Conservation (phyloP, 2,329 filamentous ascomycete species). For the Diaporthe batatas region DNA sequence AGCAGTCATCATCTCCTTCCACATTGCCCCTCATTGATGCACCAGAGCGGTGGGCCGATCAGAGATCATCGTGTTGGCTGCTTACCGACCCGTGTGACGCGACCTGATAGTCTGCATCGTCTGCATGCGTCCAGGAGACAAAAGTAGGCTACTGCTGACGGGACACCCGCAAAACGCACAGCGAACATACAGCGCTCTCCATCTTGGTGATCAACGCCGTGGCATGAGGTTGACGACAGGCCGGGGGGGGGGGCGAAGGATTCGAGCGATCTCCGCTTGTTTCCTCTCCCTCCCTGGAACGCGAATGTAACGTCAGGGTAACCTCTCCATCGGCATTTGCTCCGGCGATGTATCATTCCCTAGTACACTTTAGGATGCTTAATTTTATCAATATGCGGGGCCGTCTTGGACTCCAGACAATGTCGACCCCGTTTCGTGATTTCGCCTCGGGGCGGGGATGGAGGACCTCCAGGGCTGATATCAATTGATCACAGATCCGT, state of each 20-base stretch:
- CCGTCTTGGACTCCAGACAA: background rate
- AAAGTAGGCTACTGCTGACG: constrained; percentile 19
- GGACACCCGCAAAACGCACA: background rate
- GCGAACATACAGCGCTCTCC: constrained; percentile 23
- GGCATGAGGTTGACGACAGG: constrained; percentile 27
- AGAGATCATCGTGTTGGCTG: constrained; percentile 20
- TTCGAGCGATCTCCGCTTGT: constrained; percentile 11
- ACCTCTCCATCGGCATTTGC: background rate
- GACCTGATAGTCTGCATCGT: constrained; percentile 2
- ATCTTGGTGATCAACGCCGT: background rate
- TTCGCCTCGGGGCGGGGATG: background rate
- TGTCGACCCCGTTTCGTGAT: background rate
- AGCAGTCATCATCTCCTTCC: background rate
- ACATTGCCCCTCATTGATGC: background rate
- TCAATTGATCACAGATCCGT: no score
- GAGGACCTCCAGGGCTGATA: background rate
- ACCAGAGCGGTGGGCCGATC: background rate
- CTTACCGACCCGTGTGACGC: constrained; percentile 18
- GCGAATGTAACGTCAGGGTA: constrained; percentile 13
- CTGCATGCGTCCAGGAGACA: constrained; percentile 22
- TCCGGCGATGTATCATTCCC: background rate
- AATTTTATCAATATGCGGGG: background rate
- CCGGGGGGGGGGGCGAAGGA: background rate
- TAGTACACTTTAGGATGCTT: background rate
- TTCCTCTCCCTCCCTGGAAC: background rate